Evolutionary conservation across 1,139 yeast genomes (phyloP), one percentile per base, ranked within the genome.

Genomic region (Nakaseomyces delphensis): DNA sequence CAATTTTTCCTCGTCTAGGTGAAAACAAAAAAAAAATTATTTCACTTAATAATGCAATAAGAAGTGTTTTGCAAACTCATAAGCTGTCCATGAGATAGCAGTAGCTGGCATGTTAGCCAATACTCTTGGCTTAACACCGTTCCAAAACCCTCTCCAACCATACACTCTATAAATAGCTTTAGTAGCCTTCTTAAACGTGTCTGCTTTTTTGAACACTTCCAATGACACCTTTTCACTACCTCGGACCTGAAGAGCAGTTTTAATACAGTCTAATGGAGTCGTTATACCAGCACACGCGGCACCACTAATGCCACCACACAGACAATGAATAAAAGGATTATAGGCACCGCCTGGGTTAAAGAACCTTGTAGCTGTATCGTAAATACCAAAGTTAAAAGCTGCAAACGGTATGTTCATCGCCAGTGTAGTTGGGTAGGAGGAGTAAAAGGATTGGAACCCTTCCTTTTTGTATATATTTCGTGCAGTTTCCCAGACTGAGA

Each of bases 1-100:
- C n/a, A n/a, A n/a, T n/a, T n/a, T n/a, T n/a, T n/a, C n/a, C n/a
- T n/a, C n/a, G n/a, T n/a, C n/a, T n/a, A n/a, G n/a, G n/a, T n/a
- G n/a, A n/a, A n/a, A n/a, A n/a, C n/a, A n/a, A n/a, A n/a, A n/a
- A n/a, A n/a, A n/a, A n/a, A n/a, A n/a, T 35, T 35, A 4, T 7
- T 35, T 21, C 18, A 20, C 11, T 13, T 31, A 39, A 31, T 31
- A 39, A 10, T 32, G 35, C 30, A 45, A 36, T 28, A 56, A 43
- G 45, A 58, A 57, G 44, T 59, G 62, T 48, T 89, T 89, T 37
- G 96, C 96, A 91, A 89, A 84, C 62, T 91, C 98, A 63, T 91
- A 91, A 16, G 96, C 89, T 1, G 97, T 89, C 98, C 98, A 91
- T 49, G 95, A 81, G 47, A 91, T 87, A 28, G 97, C 97, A 10